These are phyloP conservation scores for Botrytis porri DNA, from an alignment of 2,329 filamentous ascomycete species.

Conservation along the genomic window DNA sequence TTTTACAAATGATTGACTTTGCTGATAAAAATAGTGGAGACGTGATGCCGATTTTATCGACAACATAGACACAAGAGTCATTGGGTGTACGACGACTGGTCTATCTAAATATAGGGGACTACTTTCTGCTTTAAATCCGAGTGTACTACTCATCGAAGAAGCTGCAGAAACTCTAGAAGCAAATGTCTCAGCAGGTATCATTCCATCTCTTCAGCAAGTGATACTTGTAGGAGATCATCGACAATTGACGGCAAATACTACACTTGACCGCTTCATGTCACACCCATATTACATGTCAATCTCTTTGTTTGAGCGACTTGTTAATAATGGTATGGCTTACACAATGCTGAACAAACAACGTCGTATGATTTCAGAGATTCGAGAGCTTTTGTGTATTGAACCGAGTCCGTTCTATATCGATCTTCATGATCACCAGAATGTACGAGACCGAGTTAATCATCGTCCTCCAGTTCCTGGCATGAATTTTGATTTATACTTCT, in stretches of 20 bases:
- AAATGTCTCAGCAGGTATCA: slow-evolving; percentile 56
- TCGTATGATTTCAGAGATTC: slow-evolving; percentile 68
- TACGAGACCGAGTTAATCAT: slow-evolving; percentile 48
- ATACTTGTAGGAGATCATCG: slow-evolving; percentile 69
- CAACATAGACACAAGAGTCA: slow-evolving; percentile 53
- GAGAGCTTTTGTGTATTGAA: slow-evolving; percentile 48
- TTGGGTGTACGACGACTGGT: slow-evolving; percentile 59
- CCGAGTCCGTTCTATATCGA: slow-evolving; percentile 56
- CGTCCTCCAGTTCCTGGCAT: slow-evolving; percentile 59
- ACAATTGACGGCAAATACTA: slow-evolving; percentile 62
- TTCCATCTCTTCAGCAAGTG: slow-evolving; percentile 61
- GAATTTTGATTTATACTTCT: slow-evolving; percentile 61
- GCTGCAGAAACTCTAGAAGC: slow-evolving; percentile 59
- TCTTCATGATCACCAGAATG: slow-evolving; percentile 56
- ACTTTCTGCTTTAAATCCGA: slow-evolving; percentile 58
- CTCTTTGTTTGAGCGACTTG: slow-evolving; percentile 66
- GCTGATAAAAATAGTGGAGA: slow-evolving; percentile 14
- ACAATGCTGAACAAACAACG: slow-evolving; percentile 57
- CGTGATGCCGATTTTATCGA: slow-evolving; percentile 46
- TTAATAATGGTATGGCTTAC: slow-evolving; percentile 55
- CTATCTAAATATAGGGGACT: slow-evolving; percentile 66
- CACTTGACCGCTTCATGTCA: slow-evolving; percentile 51
- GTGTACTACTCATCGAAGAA: slow-evolving; percentile 65
- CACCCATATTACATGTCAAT: slow-evolving; percentile 59
- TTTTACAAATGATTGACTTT: background rate